Conservation (phyloP, 1,139 yeast species). For the Blastobotrys apis region DNA sequence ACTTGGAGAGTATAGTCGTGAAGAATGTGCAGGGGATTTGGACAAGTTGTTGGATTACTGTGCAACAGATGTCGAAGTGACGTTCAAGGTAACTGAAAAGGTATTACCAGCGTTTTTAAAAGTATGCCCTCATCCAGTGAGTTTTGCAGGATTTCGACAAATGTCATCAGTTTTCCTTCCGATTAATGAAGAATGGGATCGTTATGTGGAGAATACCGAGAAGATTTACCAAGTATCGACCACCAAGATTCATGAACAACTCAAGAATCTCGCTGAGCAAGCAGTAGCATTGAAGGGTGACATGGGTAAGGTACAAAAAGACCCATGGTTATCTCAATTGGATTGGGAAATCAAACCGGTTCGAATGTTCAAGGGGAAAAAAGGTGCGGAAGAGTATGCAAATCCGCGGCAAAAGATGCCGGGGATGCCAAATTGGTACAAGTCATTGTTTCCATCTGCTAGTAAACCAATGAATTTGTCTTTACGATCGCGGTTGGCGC, state of each 20-base stretch:
- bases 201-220: slow-evolving; percentile 69
- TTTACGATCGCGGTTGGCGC: slow-evolving; percentile 70
- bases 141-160: slow-evolving; percentile 80
- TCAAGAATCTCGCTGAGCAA: slow-evolving; percentile 57
- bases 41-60: slow-evolving; percentile 69
- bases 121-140: slow-evolving; percentile 89
- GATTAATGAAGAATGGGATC: slow-evolving; percentile 67
- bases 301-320: slow-evolving; percentile 39
- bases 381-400: slow-evolving; percentile 37
- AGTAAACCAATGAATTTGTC: slow-evolving; percentile 51
- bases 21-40: slow-evolving; percentile 53
- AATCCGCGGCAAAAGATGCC: slow-evolving; percentile 73
- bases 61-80: slow-evolving; percentile 75
- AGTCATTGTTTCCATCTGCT: slow-evolving; percentile 55
- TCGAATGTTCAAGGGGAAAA: slow-evolving; percentile 60
- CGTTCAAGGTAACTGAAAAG: slow-evolving; percentile 63
- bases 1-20: slow-evolving; percentile 55
- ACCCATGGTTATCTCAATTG: slow-evolving; percentile 87
- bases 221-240: slow-evolving; percentile 56
- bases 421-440: slow-evolving; percentile 94
- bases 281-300: slow-evolving; percentile 44
- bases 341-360: slow-evolving; percentile 72
- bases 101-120: slow-evolving; percentile 64
- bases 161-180: slow-evolving; percentile 79
- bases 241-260: slow-evolving; percentile 51